Base-by-base conservation (phyloP, 2,329 filamentous ascomycete genomes). In the Nothophoma quercina region DNA sequence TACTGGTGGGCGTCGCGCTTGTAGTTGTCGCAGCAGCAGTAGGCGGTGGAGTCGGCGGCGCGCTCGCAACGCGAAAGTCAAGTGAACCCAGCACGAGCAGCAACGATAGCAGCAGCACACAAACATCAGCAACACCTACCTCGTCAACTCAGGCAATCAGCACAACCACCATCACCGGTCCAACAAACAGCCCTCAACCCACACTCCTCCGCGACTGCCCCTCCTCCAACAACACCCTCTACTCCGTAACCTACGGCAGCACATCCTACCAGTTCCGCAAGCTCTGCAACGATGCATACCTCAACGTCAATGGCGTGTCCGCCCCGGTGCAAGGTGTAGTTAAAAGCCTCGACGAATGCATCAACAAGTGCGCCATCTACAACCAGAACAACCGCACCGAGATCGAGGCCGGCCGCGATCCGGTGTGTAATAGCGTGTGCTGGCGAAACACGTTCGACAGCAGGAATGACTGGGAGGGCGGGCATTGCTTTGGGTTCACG, bases 371-470 rank as follows among this genome's bases (percentile, higher is more conserved):
- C 36, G 58, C 58, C 9, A 47, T 32, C 13, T 58, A 58, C 42
- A 58, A 58, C 19, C 44, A 47, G 16, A 49, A 42, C 21, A 60
- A 60, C 28, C 35, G 32, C 15, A 60, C 58, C 13, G 15, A 35
- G 5, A 60, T 60, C 4, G 16, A 16, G 2, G 21, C 30, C 0
- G 51, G 58, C 2, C 38, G 26, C 4, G 34, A 45, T 16, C 46
- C 32, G 5, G 22, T 58, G 2, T 60, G 55, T 16, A 58, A 58
- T 22, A 21, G 46, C 1, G 50, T 60, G 40, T 58, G 58, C 16
- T 60, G 55, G 58, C 42, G 58, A 5, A 60, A 60, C 25, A 60
- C 55, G 16, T 60, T 56, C 33, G 52, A 60, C 35, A 33, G 33
- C 18, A 41, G 36, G 5, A 60, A 60, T 41, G 58, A 60, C 18